Percentiles rank a stretch among this genome's conserved stretches.
phyloP scores from a whole-genome alignment of 306 rosid genomes.

The Vigna trinervia region DNA sequence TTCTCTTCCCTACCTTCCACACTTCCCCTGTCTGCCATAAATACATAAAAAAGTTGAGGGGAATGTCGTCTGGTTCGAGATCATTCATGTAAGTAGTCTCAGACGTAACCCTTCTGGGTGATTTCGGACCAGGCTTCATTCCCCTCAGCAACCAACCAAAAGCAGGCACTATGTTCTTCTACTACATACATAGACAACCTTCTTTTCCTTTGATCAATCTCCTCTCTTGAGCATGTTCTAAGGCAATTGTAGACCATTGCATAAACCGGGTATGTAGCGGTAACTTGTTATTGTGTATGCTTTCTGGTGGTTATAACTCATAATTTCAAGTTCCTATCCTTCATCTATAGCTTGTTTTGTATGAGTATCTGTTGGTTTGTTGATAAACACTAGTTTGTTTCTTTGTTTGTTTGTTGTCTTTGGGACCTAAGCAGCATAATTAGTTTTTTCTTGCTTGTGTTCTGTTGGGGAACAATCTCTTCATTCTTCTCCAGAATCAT shows the following conservation, averaged over 20 bases:
- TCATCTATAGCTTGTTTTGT: constrained; percentile 24
- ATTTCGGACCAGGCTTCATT: constrained; percentile 97
- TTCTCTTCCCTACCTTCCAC: constrained; percentile 36
- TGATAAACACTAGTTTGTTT: constrained; percentile 25
- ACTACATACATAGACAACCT: not conserved
- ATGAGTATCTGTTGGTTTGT: constrained; percentile 38
- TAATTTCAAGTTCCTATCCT: constrained; percentile 17
- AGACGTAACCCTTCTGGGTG: constrained; percentile 39
- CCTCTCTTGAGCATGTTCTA: constrained; percentile 25
- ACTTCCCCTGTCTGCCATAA: constrained; percentile 49
- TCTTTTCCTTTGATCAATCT: not conserved
- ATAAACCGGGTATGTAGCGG: constrained; percentile 32
- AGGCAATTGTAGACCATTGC: constrained; percentile 30
- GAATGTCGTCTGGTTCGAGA: constrained; percentile 80
- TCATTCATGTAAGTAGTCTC: constrained; percentile 55
- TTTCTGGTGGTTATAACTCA: constrained; percentile 44
- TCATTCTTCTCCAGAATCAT: constrained; percentile 35
- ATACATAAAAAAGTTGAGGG: constrained; percentile 68
- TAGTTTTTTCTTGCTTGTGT: constrained; percentile 32
- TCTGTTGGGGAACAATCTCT: constrained; percentile 23
- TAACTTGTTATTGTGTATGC: constrained; percentile 35
- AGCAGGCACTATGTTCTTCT: constrained; percentile 2
- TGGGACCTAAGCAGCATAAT: constrained; percentile 24
- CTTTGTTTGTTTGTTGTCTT: not conserved
- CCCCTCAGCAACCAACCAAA: constrained; percentile 64